phyloP scores from a whole-genome alignment of 106 monocot species.

The Amphibolis antarctica region DNA sequence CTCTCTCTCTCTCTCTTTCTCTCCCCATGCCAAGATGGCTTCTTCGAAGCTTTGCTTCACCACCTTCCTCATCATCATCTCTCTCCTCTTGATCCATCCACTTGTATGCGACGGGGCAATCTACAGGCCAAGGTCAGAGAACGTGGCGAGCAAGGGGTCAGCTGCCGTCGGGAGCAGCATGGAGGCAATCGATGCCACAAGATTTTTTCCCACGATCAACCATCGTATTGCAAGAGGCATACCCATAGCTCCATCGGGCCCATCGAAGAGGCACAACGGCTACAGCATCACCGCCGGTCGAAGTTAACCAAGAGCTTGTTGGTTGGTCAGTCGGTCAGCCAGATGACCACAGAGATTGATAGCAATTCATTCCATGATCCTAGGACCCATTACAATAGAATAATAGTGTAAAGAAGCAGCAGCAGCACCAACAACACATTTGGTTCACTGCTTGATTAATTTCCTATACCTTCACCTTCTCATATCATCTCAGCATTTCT shows the following conservation, averaged over 20 bases:
- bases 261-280: conserved; percentile 10
- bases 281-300: neutral
- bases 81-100: neutral
- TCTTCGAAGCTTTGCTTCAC: neutral
- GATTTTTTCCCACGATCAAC: neutral
- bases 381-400: no score
- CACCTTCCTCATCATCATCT: conserved; percentile 6
- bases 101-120: conserved; percentile 4
- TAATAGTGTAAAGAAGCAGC: no score
- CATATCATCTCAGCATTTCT: no score
- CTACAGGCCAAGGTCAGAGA: neutral
- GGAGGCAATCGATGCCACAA: neutral
- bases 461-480: no score
- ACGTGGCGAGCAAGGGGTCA: neutral
- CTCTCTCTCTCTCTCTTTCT: neutral
- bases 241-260: conserved; percentile 5
- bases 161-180: neutral
- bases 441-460: no score
- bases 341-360: no score
- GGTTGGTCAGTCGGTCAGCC: neutral
- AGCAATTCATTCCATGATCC: no score
- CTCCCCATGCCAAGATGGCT: conserved; percentile 1
- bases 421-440: no score
- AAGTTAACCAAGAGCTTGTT: neutral
- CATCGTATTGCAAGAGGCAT: neutral